These are phyloP conservation scores for Penicillium crystallinum DNA, from an alignment of 495 filamentous ascomycete genomes.

Conservation along the genomic window DNA sequence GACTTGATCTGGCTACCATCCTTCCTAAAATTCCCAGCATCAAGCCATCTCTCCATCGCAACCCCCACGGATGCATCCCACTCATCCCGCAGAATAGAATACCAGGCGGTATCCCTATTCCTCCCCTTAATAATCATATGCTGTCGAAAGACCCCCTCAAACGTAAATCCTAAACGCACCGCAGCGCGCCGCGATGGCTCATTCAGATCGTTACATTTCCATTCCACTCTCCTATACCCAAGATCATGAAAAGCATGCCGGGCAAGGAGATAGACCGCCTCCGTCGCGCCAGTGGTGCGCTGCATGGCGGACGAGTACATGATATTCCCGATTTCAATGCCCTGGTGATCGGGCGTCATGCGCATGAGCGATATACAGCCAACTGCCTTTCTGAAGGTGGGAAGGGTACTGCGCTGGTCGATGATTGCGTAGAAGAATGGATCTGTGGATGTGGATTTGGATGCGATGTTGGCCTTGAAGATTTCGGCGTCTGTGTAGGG, in stretches of 20 bases:
- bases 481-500: slow-evolving; percentile 30
- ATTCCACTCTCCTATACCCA: slow-evolving; percentile 52
- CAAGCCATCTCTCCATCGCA: slow-evolving; percentile 45
- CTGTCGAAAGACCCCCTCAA: slow-evolving; percentile 52
- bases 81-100: slow-evolving; percentile 45
- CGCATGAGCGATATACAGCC: slow-evolving; percentile 41
- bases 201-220: slow-evolving; percentile 54
- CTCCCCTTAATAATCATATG: slow-evolving; percentile 53
- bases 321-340: slow-evolving; percentile 48
- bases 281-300: slow-evolving; percentile 46
- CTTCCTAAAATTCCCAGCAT: slow-evolving; percentile 43
- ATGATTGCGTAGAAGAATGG: slow-evolving; percentile 42
- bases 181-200: slow-evolving; percentile 44
- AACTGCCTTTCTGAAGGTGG: slow-evolving; percentile 22
- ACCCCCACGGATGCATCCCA: slow-evolving; percentile 45
- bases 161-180: slow-evolving; percentile 45
- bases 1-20: slow-evolving; percentile 37
- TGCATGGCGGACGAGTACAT: slow-evolving; percentile 43
- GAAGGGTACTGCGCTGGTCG: slow-evolving; percentile 10
- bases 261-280: slow-evolving; percentile 45
- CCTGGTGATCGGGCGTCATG: slow-evolving; percentile 34
- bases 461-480: slow-evolving; percentile 27
- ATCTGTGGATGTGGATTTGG: slow-evolving; percentile 25
- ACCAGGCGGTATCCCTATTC: slow-evolving; percentile 54
- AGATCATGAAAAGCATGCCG: slow-evolving; percentile 44